Conservation (phyloP, 1,139 yeast species). For the Candida buenavistaensis region DNA sequence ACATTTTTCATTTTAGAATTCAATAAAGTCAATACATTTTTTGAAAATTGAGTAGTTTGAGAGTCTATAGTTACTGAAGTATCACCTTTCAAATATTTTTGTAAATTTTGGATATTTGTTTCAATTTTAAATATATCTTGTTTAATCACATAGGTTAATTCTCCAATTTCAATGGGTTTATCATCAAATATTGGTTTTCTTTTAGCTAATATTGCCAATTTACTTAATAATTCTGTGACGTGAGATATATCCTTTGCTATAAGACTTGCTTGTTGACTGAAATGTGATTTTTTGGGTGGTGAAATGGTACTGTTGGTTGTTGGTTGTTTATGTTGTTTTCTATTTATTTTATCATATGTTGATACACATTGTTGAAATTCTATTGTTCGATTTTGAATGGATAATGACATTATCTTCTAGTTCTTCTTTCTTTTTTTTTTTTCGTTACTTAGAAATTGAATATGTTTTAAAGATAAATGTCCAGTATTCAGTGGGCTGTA, state of each 20-base stretch:
- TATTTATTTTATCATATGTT: slow-evolving; percentile 61
- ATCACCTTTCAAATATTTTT: slow-evolving; percentile 52
- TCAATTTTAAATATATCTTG: slow-evolving; percentile 90
- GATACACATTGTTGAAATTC: slow-evolving; percentile 87
- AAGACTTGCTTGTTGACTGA: slow-evolving; percentile 74
- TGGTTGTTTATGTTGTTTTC: slow-evolving; percentile 24
- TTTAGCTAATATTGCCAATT: slow-evolving; percentile 81
- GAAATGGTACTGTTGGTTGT: slow-evolving; percentile 9
- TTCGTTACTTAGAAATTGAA: no score
- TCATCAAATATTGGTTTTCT: slow-evolving; percentile 94
- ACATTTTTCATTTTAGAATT: slow-evolving; percentile 90
- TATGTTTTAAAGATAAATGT: no score
- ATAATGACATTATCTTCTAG: slow-evolving; percentile 28
- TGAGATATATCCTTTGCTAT: slow-evolving; percentile 89
- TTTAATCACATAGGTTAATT: slow-evolving; percentile 87
- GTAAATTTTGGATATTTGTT: slow-evolving; percentile 68
- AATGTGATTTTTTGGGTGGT: slow-evolving; percentile 54
- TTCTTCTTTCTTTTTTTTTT: no score
- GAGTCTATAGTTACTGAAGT: slow-evolving; percentile 48
- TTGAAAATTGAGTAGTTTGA: slow-evolving; percentile 71
- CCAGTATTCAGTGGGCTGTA: no score
- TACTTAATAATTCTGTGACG: slow-evolving; percentile 80
- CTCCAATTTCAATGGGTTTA: slow-evolving; percentile 90
- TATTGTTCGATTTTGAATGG: slow-evolving; percentile 73
- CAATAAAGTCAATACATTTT: slow-evolving; percentile 81